Evolutionary conservation across 192 early-diverging fungal species (phyloP), one percentile per base, ranked within the genome.

Genomic region (Coemansia biformis): DNA sequence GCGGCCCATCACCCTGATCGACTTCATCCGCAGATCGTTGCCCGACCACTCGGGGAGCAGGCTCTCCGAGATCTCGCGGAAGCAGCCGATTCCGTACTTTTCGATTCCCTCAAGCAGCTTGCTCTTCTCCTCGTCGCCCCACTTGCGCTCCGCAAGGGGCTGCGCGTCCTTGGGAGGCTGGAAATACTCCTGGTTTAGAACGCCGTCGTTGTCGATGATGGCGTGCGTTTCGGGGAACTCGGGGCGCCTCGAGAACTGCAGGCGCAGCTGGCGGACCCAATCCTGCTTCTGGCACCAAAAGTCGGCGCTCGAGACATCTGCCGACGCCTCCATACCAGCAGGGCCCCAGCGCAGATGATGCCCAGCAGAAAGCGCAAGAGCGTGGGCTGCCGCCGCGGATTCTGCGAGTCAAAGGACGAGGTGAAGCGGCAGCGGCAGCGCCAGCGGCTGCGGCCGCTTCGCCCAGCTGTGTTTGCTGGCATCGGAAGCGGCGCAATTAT

Each of bases 11-110:
- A 91, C 59, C 17, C 89, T 62, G 42, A 91, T 93, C 8, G 88
- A 58, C 46, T 91, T 91, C 54, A 93, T 78, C 35, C 89, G 81
- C 26, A 93, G 74, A 51, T 93, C 91, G 47, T 91, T 89, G 19
- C 67, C 58, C 17, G 63, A 71, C 91, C 89, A 93, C 36, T 78
- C 78, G 8, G 88, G 81, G 15, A 93, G 63, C 18, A 84, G 53
- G 38, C 71, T 79, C 41, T 90, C 86, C 0, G 88, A 85, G 24
- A 91, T 91, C 52, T 88, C 87, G 34, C 86, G 78, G 57, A 92
- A 93, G 51, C 91, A 88, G 11, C 91, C 89, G 58, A 93, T 89
- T 10, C 89, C 91, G 42, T 88, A 72, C 43, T 77, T 85, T 52
- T 80, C 85, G 35, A 93, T 89, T 6, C 91, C 89, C 41, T 86